Evolutionary conservation across 441 rosid species (phyloP).

Genomic region (Erysimum pusillum): DNA sequence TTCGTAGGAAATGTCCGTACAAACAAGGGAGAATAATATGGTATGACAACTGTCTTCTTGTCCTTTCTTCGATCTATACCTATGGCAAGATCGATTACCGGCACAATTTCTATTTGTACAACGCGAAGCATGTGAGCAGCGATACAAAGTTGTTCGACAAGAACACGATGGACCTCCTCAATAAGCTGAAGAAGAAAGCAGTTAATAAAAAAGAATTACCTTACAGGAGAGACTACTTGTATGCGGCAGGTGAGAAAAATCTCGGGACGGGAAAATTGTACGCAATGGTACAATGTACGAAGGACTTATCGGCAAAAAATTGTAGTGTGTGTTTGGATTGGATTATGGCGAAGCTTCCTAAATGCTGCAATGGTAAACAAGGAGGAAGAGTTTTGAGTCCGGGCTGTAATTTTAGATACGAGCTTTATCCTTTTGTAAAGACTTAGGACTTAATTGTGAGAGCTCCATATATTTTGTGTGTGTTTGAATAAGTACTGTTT

Average conservation of each 20-base stretch:
- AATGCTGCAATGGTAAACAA: conserved; percentile 34
- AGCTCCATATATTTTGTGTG: not conserved
- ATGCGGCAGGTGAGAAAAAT: conserved; percentile 44
- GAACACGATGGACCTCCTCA: conserved; percentile 31
- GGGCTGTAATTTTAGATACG: conserved; percentile 58
- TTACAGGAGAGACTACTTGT: conserved; percentile 24
- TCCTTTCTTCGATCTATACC: conserved; percentile 52
- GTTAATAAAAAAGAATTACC: no score
- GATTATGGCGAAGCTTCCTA: conserved; percentile 44
- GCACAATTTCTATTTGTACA: conserved; percentile 56
- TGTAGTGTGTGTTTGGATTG: conserved; percentile 36
- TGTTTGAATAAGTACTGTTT: not conserved
- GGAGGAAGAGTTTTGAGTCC: conserved; percentile 57
- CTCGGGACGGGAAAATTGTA: conserved; percentile 46
- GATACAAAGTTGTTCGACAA: conserved; percentile 45
- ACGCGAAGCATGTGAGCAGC: conserved; percentile 41
- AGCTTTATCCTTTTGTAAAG: conserved; percentile 49
- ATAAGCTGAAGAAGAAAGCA: no score
- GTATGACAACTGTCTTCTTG: conserved; percentile 68
- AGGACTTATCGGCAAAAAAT: conserved; percentile 39
- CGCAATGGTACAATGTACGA: conserved; percentile 61
- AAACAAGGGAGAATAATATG: conserved; percentile 64
- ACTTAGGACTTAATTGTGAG: not conserved
- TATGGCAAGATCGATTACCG: conserved; percentile 55
- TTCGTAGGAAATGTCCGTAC: conserved; percentile 52